Evolutionary conservation across 306 rosid genomes (phyloP), one percentile per base, ranked within the genome.

Genomic region (Parietaria judaica): DNA sequence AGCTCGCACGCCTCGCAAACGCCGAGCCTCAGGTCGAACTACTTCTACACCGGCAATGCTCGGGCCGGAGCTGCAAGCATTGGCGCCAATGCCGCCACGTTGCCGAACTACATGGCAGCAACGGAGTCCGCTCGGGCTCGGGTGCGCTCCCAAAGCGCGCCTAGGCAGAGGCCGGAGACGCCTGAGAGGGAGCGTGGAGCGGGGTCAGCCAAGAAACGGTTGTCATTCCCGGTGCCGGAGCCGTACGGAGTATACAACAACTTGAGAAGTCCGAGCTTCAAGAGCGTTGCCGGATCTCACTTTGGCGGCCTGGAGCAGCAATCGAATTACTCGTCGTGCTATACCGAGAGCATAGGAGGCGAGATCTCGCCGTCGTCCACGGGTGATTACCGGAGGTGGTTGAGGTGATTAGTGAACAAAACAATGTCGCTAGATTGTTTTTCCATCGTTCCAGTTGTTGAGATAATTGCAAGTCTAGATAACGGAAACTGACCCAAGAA

Each of bases 61-160:
- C 58, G 67, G 11, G 72, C 71, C 43, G 78, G 58, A 58, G 69
- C 61, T 8, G 14, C 63, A 36, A 14, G 68, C 11, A 35, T 4
- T 49, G 68, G 68, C 16, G 59, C 78, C 56, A 41, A 86, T 36
- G 68, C 66, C n/a, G 59, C 78, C 56, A 34, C 86, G 63, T 57
- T 94, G 80, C 99, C 99, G 66, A 86, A 94, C 70, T 94, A 94
- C 82, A 94, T 94, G 99, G 94, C 96, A 0, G 97, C 97, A 8
- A 94, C 99, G 0, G 99, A 88, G 85, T 94, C 97, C 8, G 95
- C 99, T 2, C 88, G 88, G 79, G 95, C 97, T 9, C 74, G 99
- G 3, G 76, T 83, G 7, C 84, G 99, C 6, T 94, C 99, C 1
- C 99, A 84, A 49, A 94, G 99, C 12, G 96, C 99, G 0, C 99